Percentiles rank a stretch among this genome's conserved stretches.
These are phyloP conservation scores for Viridothelium virens DNA, from an alignment of 495 filamentous ascomycete genomes.

Conservation along the genomic window DNA sequence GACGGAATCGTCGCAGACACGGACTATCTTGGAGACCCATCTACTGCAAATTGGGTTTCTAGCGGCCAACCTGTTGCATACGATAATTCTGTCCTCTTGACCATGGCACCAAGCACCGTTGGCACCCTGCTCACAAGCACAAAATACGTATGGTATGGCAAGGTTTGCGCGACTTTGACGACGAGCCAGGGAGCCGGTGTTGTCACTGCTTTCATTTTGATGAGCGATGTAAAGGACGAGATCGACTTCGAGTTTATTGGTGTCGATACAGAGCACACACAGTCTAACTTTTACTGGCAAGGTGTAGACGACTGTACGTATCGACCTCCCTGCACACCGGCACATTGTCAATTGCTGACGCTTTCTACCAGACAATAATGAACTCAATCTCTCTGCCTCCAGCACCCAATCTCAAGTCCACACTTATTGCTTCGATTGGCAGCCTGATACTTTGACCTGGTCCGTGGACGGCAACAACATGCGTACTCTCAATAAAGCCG, in stretches of 20 bases:
- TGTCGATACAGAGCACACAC: conserved; percentile 62
- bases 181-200: conserved; percentile 79
- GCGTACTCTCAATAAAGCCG: conserved; percentile 54
- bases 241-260: conserved; percentile 97
- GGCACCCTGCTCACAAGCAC: conserved; percentile 86
- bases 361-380: conserved; percentile 55
- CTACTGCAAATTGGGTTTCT: conserved; percentile 75
- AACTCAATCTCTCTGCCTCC: conserved; percentile 58
- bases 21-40: conserved; percentile 78
- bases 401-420: conserved; percentile 77
- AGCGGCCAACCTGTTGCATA: conserved; percentile 64
- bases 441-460: conserved; percentile 77
- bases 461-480: conserved; percentile 67
- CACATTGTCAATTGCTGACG: conserved; percentile 24
- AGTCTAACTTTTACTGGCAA: conserved; percentile 97
- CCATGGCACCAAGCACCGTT: conserved; percentile 71
- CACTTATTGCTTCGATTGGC: conserved; percentile 91
- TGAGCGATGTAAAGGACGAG: conserved; percentile 93
- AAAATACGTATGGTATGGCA: conserved; percentile 95
- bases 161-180: conserved; percentile 77
- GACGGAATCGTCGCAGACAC: conserved; percentile 60
- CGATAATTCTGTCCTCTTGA: conserved; percentile 60
- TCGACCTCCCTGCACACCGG: background rate
- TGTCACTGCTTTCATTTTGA: conserved; percentile 89
- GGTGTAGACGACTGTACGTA: conserved; percentile 83